Base-by-base conservation (phyloP, 306 rosid species). In the Dalbergia cochinchinensis region DNA sequence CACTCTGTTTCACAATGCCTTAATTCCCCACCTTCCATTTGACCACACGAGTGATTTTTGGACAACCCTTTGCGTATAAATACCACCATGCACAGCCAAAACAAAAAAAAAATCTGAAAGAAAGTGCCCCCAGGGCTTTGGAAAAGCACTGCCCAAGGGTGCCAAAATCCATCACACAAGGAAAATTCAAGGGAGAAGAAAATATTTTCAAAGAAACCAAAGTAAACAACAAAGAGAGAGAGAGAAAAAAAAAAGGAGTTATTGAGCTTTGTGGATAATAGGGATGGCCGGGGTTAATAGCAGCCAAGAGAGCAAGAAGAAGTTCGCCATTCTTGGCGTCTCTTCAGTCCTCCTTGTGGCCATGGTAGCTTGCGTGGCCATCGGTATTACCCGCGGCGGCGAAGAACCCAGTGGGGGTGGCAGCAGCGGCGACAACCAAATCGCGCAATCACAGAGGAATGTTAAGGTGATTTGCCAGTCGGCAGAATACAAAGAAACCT, bases 401-500 rank as follows among this genome's bases (percentile, higher is more conserved):
- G 22, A 37, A 0, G 12, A 3, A 0, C 1, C 0, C 0, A 18
- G 0, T 0, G 73, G 59, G 1, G 69, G 12, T 0, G 8, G 8
- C 31, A 26, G 31, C 0, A 47, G 31, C 0, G 71, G 11, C 53
- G 3, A 58, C 0, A 7, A 0, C 16, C 11, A 41, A 7, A 33
- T 81, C 5, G 5, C 80, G 3, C 81, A 81, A n/a, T 42, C 85
- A 3, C 81, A 78, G 9, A 91, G 54, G 80, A 82, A 87, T 6
- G 71, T 85, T 0, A 26, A 88, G 18, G 22, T 87, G 2, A 14
- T 93, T 1, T 95, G 99, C 73, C 67, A 85, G 0, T 79, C 92
- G 2, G 76, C 95, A 0, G 90, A 91, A 14, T 96, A 81, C 86
- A 84, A 69, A 77, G 77, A 86, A 11, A 87, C 91, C 0, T 96